phyloP scores from a whole-genome alignment of 495 filamentous ascomycete genomes.

The Tuber brumale region DNA sequence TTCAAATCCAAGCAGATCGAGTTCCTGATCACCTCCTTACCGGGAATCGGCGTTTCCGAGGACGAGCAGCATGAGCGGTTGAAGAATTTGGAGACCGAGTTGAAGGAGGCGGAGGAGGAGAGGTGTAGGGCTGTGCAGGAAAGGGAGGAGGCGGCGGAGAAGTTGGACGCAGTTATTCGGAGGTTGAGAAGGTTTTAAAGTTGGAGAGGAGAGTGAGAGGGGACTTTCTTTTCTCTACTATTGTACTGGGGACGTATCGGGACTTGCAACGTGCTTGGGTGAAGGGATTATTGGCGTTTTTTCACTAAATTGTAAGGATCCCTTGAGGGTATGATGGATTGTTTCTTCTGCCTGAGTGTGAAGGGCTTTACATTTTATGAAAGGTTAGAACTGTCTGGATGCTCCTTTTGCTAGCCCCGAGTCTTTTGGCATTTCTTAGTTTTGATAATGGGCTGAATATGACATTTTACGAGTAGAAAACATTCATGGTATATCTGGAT shows the following conservation, averaged over 20 bases:
- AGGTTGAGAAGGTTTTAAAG: conserved; percentile 50
- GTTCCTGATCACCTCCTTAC: conserved; percentile 70
- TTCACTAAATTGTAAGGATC: neutral
- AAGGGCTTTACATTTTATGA: neutral
- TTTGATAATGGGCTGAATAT: neutral
- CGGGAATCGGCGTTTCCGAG: conserved; percentile 79
- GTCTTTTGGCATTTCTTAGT: neutral
- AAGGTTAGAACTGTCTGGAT: neutral
- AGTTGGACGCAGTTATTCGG: conserved; percentile 61
- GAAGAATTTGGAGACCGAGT: conserved; percentile 64
- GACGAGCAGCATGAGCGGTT: conserved; percentile 72
- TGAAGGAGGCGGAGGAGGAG: conserved; percentile 67
- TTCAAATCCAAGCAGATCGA: conserved; percentile 94
- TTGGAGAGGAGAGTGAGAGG: neutral
- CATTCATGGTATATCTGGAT: neutral
- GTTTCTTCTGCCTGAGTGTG: neutral
- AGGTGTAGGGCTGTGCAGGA: conserved; percentile 63
- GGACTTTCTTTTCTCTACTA: neutral
- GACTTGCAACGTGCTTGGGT: neutral
- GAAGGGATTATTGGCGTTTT: neutral
- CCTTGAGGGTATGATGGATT: neutral
- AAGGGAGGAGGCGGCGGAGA: conserved; percentile 58
- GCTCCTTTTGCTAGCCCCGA: neutral
- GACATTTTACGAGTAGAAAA: neutral
- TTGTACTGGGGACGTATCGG: neutral